These are phyloP conservation scores for Chlamydomonas incerta DNA, from an alignment of 139 green algal genomes.

Conservation along the genomic window DNA sequence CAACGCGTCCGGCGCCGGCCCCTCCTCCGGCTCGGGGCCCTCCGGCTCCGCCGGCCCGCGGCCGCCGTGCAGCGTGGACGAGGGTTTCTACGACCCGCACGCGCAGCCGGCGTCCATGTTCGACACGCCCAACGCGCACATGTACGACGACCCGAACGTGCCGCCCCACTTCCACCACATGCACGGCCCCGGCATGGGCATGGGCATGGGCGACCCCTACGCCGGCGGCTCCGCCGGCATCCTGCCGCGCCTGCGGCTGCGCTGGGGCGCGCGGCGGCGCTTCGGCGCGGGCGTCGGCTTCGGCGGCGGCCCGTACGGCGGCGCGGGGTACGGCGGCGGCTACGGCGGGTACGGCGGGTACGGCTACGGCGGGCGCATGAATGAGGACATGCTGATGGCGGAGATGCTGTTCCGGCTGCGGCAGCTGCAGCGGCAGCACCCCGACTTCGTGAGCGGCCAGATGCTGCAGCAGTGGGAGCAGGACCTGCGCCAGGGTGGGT, in stretches of 20 bases:
- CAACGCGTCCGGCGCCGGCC: not conserved
- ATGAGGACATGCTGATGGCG: conserved; percentile 20
- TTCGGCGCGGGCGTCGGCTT: too few relatives aligned
- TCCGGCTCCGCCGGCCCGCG: not conserved
- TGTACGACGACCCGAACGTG: too few relatives aligned
- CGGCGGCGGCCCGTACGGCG: not conserved
- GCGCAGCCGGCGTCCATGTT: not conserved
- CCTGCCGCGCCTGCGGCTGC: conserved; percentile 34
- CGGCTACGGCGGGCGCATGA: too few relatives aligned
- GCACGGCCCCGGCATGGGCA: not conserved
- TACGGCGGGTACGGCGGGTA: too few relatives aligned
- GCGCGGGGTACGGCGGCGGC: too few relatives aligned
- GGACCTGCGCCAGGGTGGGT: conserved; percentile 45
- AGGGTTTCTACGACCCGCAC: not conserved
- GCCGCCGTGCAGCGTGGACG: conserved; percentile 34
- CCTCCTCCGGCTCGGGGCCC: too few relatives aligned
- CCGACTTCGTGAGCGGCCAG: conserved; percentile 46
- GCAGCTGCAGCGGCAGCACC: conserved; percentile 53
- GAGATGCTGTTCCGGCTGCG: conserved; percentile 52
- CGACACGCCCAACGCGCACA: not conserved
- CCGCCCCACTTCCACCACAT: too few relatives aligned
- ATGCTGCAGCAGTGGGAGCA: conserved; percentile 56
- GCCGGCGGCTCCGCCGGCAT: not conserved
- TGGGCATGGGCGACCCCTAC: not conserved
- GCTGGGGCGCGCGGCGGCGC: not conserved